Percentiles rank a stretch among this genome's conserved stretches.
Conservation (phyloP, 2,329 filamentous ascomycete genomes). For the Dactylellina cionopaga region DNA sequence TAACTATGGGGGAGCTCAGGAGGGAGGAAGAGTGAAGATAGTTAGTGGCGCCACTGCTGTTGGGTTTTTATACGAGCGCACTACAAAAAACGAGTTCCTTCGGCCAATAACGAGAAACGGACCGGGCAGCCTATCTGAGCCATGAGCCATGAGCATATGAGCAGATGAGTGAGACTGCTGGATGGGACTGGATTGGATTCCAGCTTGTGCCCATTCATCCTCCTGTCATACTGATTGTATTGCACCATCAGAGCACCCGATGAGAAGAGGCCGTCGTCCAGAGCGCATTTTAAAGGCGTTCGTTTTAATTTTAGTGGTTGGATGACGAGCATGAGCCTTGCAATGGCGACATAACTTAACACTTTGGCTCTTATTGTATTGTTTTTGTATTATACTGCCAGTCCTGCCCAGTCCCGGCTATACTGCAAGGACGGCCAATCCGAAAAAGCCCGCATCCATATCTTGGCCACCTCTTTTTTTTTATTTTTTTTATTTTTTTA, state of each 20-base stretch:
- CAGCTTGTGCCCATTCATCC: conserved; percentile 15
- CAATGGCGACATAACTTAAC: conserved; percentile 44
- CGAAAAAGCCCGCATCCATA: not conserved
- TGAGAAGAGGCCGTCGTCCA: not conserved
- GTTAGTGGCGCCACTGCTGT: not conserved
- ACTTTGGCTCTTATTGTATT: too few species aligned
- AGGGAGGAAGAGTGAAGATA: not conserved
- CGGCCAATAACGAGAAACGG: not conserved
- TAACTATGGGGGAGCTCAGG: not conserved
- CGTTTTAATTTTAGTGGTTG: too few species aligned
- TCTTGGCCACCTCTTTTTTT: not conserved
- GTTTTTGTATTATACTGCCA: not conserved
- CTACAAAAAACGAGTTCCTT: too few species aligned
- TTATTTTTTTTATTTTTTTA: not conserved
- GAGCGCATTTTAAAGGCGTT: too few species aligned
- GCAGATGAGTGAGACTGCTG: not conserved
- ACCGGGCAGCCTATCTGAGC: not conserved
- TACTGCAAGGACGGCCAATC: not conserved
- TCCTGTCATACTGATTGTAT: conserved; percentile 25
- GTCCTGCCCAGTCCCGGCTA: not conserved
- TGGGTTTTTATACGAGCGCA: too few species aligned
- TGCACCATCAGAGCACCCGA: conserved; percentile 16
- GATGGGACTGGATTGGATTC: conserved; percentile 4
- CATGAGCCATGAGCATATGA: not conserved
- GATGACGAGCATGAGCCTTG: conserved; percentile 46